Conservation (phyloP, 768 basidiomycete genomes). For the Cystofilobasidium capitatum region DNA sequence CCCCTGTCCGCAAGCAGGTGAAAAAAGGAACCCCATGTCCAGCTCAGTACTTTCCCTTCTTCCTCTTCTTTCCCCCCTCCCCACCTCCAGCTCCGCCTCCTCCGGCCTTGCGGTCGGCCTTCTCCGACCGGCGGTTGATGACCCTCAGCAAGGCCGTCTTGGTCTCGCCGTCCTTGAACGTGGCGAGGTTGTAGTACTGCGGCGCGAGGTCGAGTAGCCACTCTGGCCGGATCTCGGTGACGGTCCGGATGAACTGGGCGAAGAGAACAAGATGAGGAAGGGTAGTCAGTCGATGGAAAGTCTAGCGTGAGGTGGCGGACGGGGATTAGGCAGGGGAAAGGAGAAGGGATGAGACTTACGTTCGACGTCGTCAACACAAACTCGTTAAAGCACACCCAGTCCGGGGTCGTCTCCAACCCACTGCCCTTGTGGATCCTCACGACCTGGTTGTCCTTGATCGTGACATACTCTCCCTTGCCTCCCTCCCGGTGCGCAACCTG, state of each 20-base stretch:
- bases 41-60: conserved; percentile 28
- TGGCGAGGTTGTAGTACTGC: conserved; percentile 46
- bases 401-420: conserved; percentile 24
- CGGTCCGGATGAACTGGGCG: conserved; percentile 68
- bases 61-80: conserved; percentile 27
- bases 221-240: conserved; percentile 73
- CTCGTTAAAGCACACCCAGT: conserved; percentile 77
- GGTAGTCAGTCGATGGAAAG: neutral
- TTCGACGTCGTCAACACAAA: conserved; percentile 75
- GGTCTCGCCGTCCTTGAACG: conserved; percentile 25
- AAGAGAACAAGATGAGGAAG: neutral
- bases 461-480: conserved; percentile 73
- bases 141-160: conserved; percentile 24
- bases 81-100: conserved; percentile 12
- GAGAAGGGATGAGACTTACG: conserved; percentile 32
- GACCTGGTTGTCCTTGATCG: conserved; percentile 71
- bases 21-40: too few species aligned
- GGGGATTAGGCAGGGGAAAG: neutral
- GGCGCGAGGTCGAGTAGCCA: conserved; percentile 65
- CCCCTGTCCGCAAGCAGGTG: too few species aligned
- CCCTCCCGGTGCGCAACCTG: conserved; percentile 92
- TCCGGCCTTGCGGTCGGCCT: conserved; percentile 3
- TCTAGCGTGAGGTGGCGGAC: neutral
- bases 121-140: conserved; percentile 10
- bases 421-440: conserved; percentile 26